A percentile compares a stretch with the other conserved stretches of the same genome.
Conservation (phyloP, 352 stramenopile species). For the Globisporangium uncinulatum region DNA sequence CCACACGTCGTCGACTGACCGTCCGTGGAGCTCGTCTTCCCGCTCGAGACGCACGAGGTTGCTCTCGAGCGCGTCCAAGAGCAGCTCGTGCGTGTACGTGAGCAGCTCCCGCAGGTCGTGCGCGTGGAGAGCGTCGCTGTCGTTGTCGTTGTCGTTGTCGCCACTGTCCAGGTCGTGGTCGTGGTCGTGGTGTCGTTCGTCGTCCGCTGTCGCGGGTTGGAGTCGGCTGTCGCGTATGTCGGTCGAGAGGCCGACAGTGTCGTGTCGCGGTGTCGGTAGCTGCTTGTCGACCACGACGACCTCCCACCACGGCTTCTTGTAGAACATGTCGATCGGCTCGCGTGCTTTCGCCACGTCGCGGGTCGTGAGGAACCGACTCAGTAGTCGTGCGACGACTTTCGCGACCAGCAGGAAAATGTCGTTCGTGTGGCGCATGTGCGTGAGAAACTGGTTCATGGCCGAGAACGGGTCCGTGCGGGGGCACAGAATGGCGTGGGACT, state of each 20-base stretch:
- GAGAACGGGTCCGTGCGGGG: slow-evolving; percentile 49
- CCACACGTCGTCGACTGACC: slow-evolving; percentile 56
- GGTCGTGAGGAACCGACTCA: slow-evolving; percentile 52
- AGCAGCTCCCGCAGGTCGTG: slow-evolving; percentile 57
- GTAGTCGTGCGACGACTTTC: slow-evolving; percentile 76
- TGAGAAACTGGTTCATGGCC: slow-evolving; percentile 55
- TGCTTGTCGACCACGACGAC: slow-evolving; percentile 34
- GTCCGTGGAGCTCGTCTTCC: slow-evolving; percentile 50
- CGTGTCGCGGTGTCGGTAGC: no score
- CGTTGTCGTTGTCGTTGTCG: neutral
- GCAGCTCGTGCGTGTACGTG: slow-evolving; percentile 50
- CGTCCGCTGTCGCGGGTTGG: no score
- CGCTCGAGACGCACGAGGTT: slow-evolving; percentile 61
- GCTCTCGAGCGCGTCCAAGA: slow-evolving; percentile 60
- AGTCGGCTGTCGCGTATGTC: no score
- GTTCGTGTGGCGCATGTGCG: slow-evolving; percentile 83
- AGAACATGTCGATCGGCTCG: slow-evolving; percentile 85
- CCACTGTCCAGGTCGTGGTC: neutral
- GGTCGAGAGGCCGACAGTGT: no score
- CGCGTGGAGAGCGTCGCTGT: slow-evolving; percentile 14
- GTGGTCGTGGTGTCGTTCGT: neutral
- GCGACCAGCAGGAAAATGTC: slow-evolving; percentile 89
- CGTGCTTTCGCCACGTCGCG: slow-evolving; percentile 50
- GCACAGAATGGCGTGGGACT: slow-evolving; percentile 79
- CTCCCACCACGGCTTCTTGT: slow-evolving; percentile 90